phyloP scores from a whole-genome alignment of 331 rosid species.

The Stylosanthes scabra region DNA sequence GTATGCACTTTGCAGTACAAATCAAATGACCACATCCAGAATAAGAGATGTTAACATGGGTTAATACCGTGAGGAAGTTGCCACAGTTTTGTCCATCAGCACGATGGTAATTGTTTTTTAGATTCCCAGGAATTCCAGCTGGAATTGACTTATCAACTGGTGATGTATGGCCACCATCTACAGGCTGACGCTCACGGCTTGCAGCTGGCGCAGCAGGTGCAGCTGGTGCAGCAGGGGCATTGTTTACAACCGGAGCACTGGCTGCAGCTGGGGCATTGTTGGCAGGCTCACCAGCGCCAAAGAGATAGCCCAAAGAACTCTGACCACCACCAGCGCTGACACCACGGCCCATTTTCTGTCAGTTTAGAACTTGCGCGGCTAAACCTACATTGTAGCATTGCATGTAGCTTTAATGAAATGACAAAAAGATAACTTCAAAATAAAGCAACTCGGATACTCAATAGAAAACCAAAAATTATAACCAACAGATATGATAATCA shows the following conservation, averaged over 20 bases:
- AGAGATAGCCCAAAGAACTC: constrained; percentile 84
- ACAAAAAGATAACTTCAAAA: neutral
- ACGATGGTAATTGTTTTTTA: constrained; percentile 57
- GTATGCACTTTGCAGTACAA: neutral
- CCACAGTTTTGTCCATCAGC: constrained; percentile 65
- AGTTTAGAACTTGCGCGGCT: constrained; percentile 12
- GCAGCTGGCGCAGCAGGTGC: constrained; percentile 33
- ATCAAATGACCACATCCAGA: constrained; percentile 11
- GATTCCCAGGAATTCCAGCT: constrained; percentile 60
- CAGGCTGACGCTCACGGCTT: constrained; percentile 35
- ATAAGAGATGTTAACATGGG: constrained; percentile 19
- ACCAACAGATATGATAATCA: constrained; percentile 1
- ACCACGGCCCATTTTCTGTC: constrained; percentile 74
- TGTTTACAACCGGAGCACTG: neutral
- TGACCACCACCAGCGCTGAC: constrained; percentile 84
- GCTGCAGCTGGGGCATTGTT: constrained; percentile 10
- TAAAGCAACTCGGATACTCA: neutral
- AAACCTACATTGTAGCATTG: constrained; percentile 36
- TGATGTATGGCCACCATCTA: constrained; percentile 24
- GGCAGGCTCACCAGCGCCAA: constrained; percentile 66
- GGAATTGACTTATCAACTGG: constrained; percentile 49
- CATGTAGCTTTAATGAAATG: constrained; percentile 12
- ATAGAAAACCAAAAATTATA: constrained; percentile 14
- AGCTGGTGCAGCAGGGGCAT: constrained; percentile 17
- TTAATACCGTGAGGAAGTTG: constrained; percentile 56